These are phyloP conservation scores for Capronia epimyces DNA, from an alignment of 2,329 filamentous ascomycete genomes.

Conservation along the genomic window DNA sequence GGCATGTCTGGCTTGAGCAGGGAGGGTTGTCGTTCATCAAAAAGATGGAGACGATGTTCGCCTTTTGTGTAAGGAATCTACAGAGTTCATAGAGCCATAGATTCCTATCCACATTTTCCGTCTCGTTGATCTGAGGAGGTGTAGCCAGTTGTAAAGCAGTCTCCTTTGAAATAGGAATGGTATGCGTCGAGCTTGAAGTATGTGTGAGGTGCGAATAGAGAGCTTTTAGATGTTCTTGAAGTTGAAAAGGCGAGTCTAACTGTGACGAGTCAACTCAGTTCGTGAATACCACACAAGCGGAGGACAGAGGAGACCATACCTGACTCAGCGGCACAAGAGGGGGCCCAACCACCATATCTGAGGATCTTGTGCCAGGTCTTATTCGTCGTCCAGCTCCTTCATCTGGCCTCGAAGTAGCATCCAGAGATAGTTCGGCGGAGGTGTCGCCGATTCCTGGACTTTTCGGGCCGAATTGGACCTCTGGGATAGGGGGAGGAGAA, in stretches of 20 bases:
- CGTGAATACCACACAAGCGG: not conserved
- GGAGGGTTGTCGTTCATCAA: conserved; percentile 88
- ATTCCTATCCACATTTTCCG: conserved; percentile 62
- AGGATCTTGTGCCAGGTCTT: conserved; percentile 84
- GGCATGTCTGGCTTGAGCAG: conserved; percentile 83
- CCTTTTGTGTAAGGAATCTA: conserved; percentile 89
- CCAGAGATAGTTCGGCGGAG: conserved; percentile 52
- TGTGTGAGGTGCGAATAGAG: conserved; percentile 78
- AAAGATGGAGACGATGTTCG: conserved; percentile 84
- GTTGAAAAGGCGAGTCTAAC: conserved; percentile 95
- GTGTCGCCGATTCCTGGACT: conserved; percentile 63
- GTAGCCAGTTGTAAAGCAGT: conserved; percentile 71
- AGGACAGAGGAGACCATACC: conserved; percentile 46
- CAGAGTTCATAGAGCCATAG: conserved; percentile 98
- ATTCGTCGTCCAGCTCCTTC: conserved; percentile 76
- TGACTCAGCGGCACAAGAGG: conserved; percentile 80
- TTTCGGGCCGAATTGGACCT: conserved; percentile 81
- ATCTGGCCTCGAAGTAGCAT: conserved; percentile 56
- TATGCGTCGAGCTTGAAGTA: conserved; percentile 47
- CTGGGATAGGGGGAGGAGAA: conserved; percentile 87
- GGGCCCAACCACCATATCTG: conserved; percentile 87
- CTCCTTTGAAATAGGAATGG: conserved; percentile 68
- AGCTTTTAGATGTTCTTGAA: conserved; percentile 93
- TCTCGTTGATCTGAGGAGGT: conserved; percentile 56
- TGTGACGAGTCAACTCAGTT: conserved; percentile 37